A percentile compares a stretch with the other conserved stretches of the same genome.
Conservation (phyloP, 1,284 basidiomycete genomes). For the Naganishia sp. region DNA sequence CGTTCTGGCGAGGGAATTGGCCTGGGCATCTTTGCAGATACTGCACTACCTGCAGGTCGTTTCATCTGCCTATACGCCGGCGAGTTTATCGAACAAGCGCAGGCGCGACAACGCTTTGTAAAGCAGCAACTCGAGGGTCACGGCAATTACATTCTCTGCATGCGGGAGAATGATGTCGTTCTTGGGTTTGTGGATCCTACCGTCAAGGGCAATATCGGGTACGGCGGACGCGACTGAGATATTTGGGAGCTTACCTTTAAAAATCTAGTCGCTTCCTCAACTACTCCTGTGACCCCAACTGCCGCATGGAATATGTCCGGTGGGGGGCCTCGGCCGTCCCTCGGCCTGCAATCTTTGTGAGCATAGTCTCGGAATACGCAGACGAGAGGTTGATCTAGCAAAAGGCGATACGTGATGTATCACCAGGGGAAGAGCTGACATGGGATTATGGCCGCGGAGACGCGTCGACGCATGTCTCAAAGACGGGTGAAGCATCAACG, state of each 20-base stretch:
- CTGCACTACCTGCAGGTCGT: constrained; percentile 19
- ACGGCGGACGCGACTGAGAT: not conserved
- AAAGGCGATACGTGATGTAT: constrained; percentile 15
- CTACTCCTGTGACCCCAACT: constrained; percentile 38
- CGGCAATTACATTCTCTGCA: constrained; percentile 34
- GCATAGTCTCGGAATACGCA: not conserved
- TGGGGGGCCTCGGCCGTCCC: constrained; percentile 32
- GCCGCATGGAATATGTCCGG: constrained; percentile 33
- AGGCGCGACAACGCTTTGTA: constrained; percentile 26
- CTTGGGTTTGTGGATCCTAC: constrained; percentile 36
- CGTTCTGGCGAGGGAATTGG: not conserved
- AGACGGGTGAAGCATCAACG: not conserved
- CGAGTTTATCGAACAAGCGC: constrained; percentile 25
- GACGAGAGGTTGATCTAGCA: not conserved
- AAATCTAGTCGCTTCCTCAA: constrained; percentile 38
- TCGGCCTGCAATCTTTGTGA: constrained; percentile 37
- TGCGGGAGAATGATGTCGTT: constrained; percentile 25
- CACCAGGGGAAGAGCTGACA: constrained; percentile 25
- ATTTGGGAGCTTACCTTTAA: not conserved
- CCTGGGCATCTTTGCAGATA: constrained; percentile 19
- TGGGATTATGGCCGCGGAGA: constrained; percentile 27
- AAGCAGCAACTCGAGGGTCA: not conserved
- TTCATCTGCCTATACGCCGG: constrained; percentile 38
- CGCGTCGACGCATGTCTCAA: not conserved
- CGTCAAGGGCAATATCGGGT: constrained; percentile 35